Evolutionary conservation across 257 asterid species (phyloP).

Genomic region (Nicotiana tomentosiformis): DNA sequence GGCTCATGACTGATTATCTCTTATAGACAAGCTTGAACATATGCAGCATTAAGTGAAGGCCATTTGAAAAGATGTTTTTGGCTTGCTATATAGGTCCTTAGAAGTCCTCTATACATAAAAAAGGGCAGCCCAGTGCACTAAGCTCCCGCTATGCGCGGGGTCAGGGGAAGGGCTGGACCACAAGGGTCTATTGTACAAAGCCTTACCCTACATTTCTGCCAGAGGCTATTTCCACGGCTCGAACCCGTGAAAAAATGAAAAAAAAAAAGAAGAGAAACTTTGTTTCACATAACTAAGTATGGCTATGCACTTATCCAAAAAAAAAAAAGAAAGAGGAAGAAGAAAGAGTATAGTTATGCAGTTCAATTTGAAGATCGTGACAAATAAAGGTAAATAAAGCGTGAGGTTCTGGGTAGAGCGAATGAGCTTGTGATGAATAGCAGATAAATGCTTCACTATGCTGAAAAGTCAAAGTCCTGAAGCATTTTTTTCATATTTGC

Average conservation of each 20-base stretch:
- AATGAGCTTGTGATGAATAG: constrained; percentile 1
- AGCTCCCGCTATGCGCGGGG: too few species aligned
- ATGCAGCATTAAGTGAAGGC: neutral
- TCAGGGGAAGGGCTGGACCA: too few species aligned
- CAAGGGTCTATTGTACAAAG: too few species aligned
- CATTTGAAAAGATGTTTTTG: neutral
- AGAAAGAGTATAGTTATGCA: neutral
- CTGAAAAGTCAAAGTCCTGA: constrained; percentile 6
- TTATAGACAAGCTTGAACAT: neutral
- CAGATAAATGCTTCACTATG: neutral
- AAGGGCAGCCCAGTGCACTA: too few species aligned
- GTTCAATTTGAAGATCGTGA: neutral
- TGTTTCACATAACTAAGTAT: constrained; percentile 1
- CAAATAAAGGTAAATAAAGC: neutral
- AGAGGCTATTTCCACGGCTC: too few species aligned
- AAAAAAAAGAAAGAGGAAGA: neutral
- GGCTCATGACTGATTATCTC: neutral
- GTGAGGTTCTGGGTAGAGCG: neutral
- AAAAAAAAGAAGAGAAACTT: neutral
- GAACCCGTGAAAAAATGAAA: neutral
- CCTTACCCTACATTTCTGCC: too few species aligned
- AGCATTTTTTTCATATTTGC: neutral
- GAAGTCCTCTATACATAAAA: neutral
- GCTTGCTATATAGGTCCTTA: neutral
- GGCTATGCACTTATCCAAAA: neutral